Evolutionary conservation across 768 basidiomycete species (phyloP), one percentile per base, ranked within the genome.

Genomic region (Austroboletus festivus): DNA sequence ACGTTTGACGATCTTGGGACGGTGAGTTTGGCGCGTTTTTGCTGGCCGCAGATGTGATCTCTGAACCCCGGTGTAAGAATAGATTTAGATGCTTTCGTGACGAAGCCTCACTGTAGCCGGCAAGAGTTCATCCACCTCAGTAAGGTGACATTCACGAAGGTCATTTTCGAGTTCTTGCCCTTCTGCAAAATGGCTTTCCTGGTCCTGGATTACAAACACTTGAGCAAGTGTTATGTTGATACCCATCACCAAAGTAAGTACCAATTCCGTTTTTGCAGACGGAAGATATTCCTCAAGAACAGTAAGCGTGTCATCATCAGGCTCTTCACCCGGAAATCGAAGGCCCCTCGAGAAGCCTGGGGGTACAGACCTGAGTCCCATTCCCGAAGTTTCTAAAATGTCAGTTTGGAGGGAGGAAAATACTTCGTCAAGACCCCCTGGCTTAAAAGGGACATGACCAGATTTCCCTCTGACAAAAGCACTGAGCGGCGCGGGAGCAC

Each of bases 401-500:
- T 66, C 60, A 21, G 54, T 59, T 35, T 66, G 61, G 20, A 56
- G 50, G 38, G 58, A 51, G 4, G 63, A 65, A 39, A 69, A 59
- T 3, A 75, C 71, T 55, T 85, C 84, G 37, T 91, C 92, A 10
- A 98, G 72, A 3, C 96, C 96, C 39, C 96, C 96, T 6, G 96
- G 96, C 71, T 84, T 80, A 68, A 98, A 98, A 1, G 96, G 96
- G 9, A 94, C 81, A 68, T 94, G 82, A 38, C 88, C 87, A 19
- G 93, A 88, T 68, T 95, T 96, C 38, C 96, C 96, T 48, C 94
- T 76, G 18, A 98, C 93, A 67, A 98, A 98, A 47, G 80, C 85
- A 46, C 80, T 77, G 48, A 75, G 77, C 0, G 86, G 79, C 13
- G 83, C 91, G 8, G 93, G 94, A 3, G 89, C 87, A 42, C 95